Evolutionary conservation across 805 yeast species (phyloP), one percentile per base, ranked within the genome.

Genomic region (Danielia reshetovae): DNA sequence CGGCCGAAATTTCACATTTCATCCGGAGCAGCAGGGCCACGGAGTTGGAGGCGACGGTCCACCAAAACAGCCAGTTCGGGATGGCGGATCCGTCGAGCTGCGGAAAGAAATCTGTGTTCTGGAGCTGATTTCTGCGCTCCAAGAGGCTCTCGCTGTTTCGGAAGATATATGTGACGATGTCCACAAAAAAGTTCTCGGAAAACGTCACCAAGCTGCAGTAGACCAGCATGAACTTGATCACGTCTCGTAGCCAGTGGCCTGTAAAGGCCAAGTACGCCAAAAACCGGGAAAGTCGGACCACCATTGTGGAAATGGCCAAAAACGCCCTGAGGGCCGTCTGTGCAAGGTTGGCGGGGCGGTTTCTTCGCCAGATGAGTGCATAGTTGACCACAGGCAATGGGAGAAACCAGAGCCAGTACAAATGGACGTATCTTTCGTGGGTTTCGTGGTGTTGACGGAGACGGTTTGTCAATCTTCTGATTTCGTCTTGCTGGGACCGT

Each of bases 151-250:
- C 33, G 30, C 45, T 37, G 39, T 57, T 43, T 13, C 53, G 40
- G 11, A 57, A 31, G 3, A 54, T 27, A 38, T 42, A 63, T 5
- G 67, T 58, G 34, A 52, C 24, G n/a, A 54, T 40, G 35, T 63
- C 68, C 17, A 38, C 27, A 21, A 57, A 38, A 28, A 54, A 55
- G 29, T 52, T 55, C 13, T 45, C 43, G n/a, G 63, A 51, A 33
- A 50, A 61, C 2, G 67, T 58, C 12, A 54, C 46, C 27, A 54
- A 40, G 35, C 58, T 54, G 17, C 60, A 56, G 29, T 49, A 54
- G 23, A 48, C 38, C 27, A 54, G 45, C 14, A 61, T 39, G 15
- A 44, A 27, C 30, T 37, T 37, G 18, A 52, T 25, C 7, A 53
- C 30, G n/a, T 46, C 35, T 18, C 49, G 53, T 18, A 54, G 36